Evolutionary conservation across 2,329 filamentous ascomycete genomes (phyloP).

Genomic region (Hypoxylon sp.): DNA sequence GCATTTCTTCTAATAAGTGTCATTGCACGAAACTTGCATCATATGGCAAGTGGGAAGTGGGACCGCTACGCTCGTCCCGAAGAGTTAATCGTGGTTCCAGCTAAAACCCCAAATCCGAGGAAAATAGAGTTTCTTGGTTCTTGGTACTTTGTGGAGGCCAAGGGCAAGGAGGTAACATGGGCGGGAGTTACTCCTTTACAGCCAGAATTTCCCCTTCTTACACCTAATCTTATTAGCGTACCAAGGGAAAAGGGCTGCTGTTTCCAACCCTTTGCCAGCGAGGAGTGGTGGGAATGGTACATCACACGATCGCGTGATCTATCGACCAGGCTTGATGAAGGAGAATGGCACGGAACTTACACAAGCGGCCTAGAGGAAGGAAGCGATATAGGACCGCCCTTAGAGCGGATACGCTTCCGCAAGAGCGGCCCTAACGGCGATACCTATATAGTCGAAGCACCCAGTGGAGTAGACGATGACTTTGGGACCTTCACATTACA

Average conservation of each 20-base stretch:
- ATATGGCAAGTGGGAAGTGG: constrained; percentile 8
- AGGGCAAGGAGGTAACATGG: background rate
- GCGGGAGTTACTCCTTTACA: constrained; percentile 15
- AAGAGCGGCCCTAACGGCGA: constrained; percentile 25
- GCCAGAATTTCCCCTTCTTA: constrained; percentile 40
- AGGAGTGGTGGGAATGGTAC: constrained; percentile 47
- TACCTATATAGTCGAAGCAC: constrained; percentile 34
- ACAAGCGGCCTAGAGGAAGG: constrained; percentile 12
- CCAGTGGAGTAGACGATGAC: constrained; percentile 23
- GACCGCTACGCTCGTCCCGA: background rate
- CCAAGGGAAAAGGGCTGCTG: constrained; percentile 27
- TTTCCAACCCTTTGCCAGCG: constrained; percentile 43
- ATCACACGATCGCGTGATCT: constrained; percentile 42
- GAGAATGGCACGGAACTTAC: constrained; percentile 42
- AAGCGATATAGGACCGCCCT: constrained; percentile 17
- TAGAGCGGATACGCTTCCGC: constrained; percentile 34
- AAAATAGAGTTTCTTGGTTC: constrained; percentile 40
- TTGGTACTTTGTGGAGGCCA: constrained; percentile 29
- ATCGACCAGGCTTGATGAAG: constrained; percentile 31
- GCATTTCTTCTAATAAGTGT: constrained; percentile 33
- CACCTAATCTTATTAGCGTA: constrained; percentile 17
- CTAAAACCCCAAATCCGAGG: constrained; percentile 28
- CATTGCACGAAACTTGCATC: constrained; percentile 30
- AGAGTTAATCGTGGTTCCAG: background rate
- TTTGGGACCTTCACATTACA: constrained; percentile 27